Base-by-base conservation (phyloP, 1,284 basidiomycete genomes). In the Malassezia vespertilionis region DNA sequence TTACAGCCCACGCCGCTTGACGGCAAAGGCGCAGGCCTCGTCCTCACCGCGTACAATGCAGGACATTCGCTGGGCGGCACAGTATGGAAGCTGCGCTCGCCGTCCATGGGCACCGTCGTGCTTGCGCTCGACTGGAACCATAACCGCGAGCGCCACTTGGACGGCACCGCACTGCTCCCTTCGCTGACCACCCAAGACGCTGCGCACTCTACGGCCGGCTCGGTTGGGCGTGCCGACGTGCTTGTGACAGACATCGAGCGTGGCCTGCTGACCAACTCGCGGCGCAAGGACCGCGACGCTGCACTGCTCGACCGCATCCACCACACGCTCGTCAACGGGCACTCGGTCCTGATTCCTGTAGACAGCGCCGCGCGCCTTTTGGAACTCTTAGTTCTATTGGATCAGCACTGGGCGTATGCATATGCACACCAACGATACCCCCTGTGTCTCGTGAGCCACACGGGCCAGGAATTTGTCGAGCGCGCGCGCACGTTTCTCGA, bases 71-170 rank as follows among this genome's bases (percentile, higher is more conserved):
- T 99, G 15, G 93, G 93, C 58, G 93, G 91, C 39, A 89, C 90
- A 2, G 84, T 99, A 56, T 97, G 90, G 90, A 96, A 96, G 71
- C 84, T 99, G 52, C 82, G 93, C 30, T 95, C 89, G 1, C 90
- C 93, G 2, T 89, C 88, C 0, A 86, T 87, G 7, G 91, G 90
- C 6, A 96, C 93, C 3, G 82, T 97, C 15, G 76, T 97, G 23
- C 93, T 97, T 69, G 91, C 90, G 10, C 86, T 96, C 15, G 82
- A 91, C 60, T 80, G 96, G 75, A 97, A 97, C 70, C 93, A 99
- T 71, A 90, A 89, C 77, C 80, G 82, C 48, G 93, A 99, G 71
- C 80, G 90, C 27, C 93, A 96, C 74, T 76, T 99, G 22, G 90
- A 97, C 57, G 89, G 89, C 30, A 93, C 91, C 3, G 84, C 93